Conservation (phyloP, 2,329 filamentous ascomycete genomes). For the Scedosporium minutisporum region DNA sequence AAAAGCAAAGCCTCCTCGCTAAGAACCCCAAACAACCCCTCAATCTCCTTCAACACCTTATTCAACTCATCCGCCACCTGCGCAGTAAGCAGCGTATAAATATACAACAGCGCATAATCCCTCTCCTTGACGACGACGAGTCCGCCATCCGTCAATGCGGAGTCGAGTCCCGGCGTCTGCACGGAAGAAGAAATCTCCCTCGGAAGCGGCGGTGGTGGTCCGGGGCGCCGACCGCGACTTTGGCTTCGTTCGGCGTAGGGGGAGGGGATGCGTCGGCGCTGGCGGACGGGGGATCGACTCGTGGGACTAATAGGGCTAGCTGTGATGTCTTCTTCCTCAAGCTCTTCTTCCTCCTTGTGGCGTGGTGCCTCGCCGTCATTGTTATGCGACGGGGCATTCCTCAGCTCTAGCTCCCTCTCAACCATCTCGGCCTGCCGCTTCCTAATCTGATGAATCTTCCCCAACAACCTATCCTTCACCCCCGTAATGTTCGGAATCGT, state of each 20-base stretch:
- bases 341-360: no score
- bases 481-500: slow-evolving; percentile 75
- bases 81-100: slow-evolving; percentile 66
- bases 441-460: slow-evolving; percentile 80
- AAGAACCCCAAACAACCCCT: slow-evolving; percentile 53
- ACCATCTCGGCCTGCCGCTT: slow-evolving; percentile 49
- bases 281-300: neutral
- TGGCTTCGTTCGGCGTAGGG: slow-evolving; percentile 10
- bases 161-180: slow-evolving; percentile 11
- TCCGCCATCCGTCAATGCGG: slow-evolving; percentile 17
- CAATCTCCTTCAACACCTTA: slow-evolving; percentile 50
- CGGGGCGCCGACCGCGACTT: neutral
- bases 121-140: slow-evolving; percentile 50
- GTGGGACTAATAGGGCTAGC: neutral
- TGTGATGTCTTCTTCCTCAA: no score
- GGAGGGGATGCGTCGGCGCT: neutral
- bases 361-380: neutral
- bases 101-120: slow-evolving; percentile 88
- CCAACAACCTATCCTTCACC: slow-evolving; percentile 71
- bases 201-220: neutral
- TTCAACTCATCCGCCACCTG: slow-evolving; percentile 57
- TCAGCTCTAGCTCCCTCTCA: slow-evolving; percentile 18
- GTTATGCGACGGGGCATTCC: neutral
- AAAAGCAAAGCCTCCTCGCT: slow-evolving; percentile 49
- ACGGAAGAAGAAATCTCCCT: neutral